A percentile compares a stretch with the other conserved stretches of the same genome.
Conservation (phyloP, 371 early-diverging fungal genomes). For the Mucor circinelloides region DNA sequence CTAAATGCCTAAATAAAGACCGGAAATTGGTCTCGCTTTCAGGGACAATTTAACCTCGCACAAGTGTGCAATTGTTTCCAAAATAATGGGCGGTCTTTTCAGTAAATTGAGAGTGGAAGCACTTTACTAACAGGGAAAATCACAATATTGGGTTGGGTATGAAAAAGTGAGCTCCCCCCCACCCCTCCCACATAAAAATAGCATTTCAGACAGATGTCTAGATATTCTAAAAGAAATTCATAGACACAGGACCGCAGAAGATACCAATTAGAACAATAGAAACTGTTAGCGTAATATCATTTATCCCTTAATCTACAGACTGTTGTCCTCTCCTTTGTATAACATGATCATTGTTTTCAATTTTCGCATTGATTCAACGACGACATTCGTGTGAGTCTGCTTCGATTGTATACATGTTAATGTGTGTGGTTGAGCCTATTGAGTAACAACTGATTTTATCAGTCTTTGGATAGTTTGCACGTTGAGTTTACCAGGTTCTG, state of each 20-base stretch:
- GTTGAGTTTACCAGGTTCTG: neutral
- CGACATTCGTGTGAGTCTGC: neutral
- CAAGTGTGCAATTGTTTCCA: no score
- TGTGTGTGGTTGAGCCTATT: neutral
- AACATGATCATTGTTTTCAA: neutral
- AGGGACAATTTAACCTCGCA: no score
- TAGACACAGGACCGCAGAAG: neutral
- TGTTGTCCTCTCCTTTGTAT: neutral
- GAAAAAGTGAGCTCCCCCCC: no score
- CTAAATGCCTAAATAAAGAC: conserved; percentile 20
- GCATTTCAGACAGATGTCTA: neutral
- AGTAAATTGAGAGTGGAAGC: no score
- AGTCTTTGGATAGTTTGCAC: neutral
- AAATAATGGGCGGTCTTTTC: no score
- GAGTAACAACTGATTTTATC: neutral
- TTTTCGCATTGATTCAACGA: neutral
- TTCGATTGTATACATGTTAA: neutral
- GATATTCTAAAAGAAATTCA: neutral
- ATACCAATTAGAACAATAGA: neutral
- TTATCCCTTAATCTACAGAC: conserved; percentile 3
- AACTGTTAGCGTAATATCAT: neutral
- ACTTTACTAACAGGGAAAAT: neutral
- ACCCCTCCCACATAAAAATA: no score
- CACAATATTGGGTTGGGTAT: neutral
- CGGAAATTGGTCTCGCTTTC: no score